phyloP scores from a whole-genome alignment of 129 eudicot species.

The Centella asiatica region DNA sequence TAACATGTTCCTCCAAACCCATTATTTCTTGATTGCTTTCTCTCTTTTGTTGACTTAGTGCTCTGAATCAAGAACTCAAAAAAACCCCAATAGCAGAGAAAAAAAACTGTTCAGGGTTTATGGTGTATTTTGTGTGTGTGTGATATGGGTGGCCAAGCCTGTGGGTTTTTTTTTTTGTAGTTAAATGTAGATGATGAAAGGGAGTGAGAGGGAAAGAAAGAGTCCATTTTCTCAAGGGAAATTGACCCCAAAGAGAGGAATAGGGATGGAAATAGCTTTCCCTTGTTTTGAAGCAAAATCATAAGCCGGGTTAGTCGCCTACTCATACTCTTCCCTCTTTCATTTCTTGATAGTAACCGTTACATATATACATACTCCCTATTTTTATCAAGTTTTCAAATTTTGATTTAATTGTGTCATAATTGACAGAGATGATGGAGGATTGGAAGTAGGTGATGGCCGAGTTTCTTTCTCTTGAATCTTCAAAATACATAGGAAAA shows the following conservation, averaged over 20 bases:
- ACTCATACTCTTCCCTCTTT: conserved; percentile 32
- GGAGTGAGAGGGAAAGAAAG: conserved; percentile 18
- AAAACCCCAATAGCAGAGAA: background rate
- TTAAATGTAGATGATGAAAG: background rate
- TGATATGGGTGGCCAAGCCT: background rate
- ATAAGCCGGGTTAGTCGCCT: conserved; percentile 49
- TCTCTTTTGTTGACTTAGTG: background rate
- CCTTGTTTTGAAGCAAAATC: conserved; percentile 47
- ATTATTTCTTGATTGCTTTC: conserved; percentile 22
- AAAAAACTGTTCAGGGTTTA: conserved; percentile 7
- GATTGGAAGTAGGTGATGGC: background rate
- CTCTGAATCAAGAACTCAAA: background rate
- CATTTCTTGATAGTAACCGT: conserved; percentile 28
- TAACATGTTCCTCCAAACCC: conserved; percentile 26
- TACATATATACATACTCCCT: background rate
- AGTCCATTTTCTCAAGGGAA: conserved; percentile 48
- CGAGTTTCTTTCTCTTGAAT: background rate
- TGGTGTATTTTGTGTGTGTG: no score
- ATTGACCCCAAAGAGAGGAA: conserved; percentile 46
- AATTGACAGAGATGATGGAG: background rate
- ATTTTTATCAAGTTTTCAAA: background rate
- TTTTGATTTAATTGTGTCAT: no score
- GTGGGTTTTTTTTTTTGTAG: conserved; percentile 10
- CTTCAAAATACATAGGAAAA: background rate
- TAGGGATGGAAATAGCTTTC: no score